Evolutionary conservation across 2,329 filamentous ascomycete species (phyloP).

Genomic region (Fusarium piperis): DNA sequence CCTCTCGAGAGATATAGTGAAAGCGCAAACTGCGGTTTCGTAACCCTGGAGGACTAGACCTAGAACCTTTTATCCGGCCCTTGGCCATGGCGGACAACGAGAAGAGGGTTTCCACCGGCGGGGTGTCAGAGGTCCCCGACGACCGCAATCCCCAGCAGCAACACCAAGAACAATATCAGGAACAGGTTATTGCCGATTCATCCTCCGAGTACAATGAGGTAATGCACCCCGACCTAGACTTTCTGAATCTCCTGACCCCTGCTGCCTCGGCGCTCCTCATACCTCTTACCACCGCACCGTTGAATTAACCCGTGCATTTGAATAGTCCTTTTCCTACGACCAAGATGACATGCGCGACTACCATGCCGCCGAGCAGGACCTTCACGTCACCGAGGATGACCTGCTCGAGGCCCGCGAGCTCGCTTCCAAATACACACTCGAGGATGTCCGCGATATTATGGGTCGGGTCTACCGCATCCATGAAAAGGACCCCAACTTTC

Average conservation of each 20-base stretch:
- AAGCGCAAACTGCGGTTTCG: slow-evolving; percentile 11
- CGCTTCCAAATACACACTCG: slow-evolving; percentile 48
- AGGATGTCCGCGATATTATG: slow-evolving; percentile 49
- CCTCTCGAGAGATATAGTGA: slow-evolving; percentile 9
- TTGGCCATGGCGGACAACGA: slow-evolving; percentile 46
- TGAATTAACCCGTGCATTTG: slow-evolving; percentile 5
- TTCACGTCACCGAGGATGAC: slow-evolving; percentile 55
- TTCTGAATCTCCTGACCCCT: neutral
- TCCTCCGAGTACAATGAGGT: slow-evolving; percentile 43
- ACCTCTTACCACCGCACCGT: neutral
- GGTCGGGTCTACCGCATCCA: slow-evolving; percentile 47
- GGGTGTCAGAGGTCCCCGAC: slow-evolving; percentile 30
- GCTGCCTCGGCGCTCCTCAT: neutral
- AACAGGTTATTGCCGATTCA: slow-evolving; percentile 28
- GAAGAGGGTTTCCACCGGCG: slow-evolving; percentile 38
- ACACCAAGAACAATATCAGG: slow-evolving; percentile 27
- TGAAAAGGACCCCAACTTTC: slow-evolving; percentile 52
- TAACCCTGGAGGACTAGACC: slow-evolving; percentile 35
- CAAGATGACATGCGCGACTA: slow-evolving; percentile 50
- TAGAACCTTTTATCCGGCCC: slow-evolving; percentile 29
- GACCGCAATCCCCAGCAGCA: slow-evolving; percentile 19
- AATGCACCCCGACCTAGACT: slow-evolving; percentile 4
- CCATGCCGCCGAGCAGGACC: slow-evolving; percentile 40
- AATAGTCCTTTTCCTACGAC: slow-evolving; percentile 51
- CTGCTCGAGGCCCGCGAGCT: slow-evolving; percentile 53